Conservation (phyloP, 306 rosid species). For the Quercus ilex region DNA sequence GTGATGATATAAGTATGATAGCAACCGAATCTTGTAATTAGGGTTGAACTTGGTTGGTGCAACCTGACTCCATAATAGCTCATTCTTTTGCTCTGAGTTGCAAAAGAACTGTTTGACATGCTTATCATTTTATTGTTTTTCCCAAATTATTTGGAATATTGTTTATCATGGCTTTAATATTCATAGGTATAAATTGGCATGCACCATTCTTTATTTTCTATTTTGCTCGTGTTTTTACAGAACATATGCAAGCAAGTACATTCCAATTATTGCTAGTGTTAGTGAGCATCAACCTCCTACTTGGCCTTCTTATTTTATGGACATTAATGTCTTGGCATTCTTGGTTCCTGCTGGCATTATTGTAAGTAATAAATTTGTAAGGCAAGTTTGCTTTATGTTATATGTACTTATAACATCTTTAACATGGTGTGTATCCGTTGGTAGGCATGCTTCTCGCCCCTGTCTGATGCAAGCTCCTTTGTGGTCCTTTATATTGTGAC, state of each 20-base stretch:
- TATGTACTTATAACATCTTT: conserved; percentile 3
- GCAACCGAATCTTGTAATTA: background rate
- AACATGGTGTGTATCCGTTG: conserved; percentile 30
- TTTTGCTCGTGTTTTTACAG: conserved; percentile 43
- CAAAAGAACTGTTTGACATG: background rate
- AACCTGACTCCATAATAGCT: background rate
- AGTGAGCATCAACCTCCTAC: conserved; percentile 99
- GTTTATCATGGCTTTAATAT: conserved; percentile 5
- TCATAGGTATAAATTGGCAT: background rate
- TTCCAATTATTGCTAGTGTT: conserved; percentile 99
- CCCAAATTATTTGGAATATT: background rate
- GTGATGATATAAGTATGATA: background rate
- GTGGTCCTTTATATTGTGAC: conserved; percentile 80
- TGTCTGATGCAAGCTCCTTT: conserved; percentile 96
- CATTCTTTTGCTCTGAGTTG: background rate
- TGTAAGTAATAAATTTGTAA: conserved; percentile 39
- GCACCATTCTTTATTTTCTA: conserved; percentile 7
- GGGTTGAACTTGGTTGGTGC: background rate
- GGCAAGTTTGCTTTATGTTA: background rate
- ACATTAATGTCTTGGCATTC: conserved; percentile 96
- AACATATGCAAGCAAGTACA: conserved; percentile 99
- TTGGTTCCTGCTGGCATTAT: conserved; percentile 98
- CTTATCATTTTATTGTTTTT: background rate
- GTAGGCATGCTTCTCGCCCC: conserved; percentile 91
- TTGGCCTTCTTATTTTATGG: conserved; percentile 99